Percentiles rank a stretch among this genome's conserved stretches.
Conservation (phyloP, 2,329 filamentous ascomycete genomes). For the Botryotinia narcissicola region DNA sequence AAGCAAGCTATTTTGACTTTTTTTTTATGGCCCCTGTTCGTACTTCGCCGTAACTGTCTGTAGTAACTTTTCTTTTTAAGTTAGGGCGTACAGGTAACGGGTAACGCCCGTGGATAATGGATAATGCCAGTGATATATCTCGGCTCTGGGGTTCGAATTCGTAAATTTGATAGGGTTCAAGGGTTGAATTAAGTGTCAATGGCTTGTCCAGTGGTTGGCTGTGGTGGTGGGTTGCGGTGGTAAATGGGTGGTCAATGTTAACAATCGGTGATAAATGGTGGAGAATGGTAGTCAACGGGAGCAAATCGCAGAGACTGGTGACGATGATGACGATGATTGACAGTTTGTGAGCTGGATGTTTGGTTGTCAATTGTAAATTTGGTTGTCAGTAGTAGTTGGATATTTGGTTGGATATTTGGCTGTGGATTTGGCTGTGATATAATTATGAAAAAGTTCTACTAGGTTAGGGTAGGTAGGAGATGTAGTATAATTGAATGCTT, state of each 20-base stretch:
- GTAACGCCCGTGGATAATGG: conserved; percentile 1
- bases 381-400: background rate
- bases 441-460: background rate
- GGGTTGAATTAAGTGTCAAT: background rate
- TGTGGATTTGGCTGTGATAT: background rate
- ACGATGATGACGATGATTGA: background rate
- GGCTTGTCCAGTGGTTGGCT: background rate
- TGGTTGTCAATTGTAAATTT: background rate
- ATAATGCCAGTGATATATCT: background rate
- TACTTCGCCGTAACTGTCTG: background rate
- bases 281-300: background rate
- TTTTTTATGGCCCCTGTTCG: conserved; percentile 13
- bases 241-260: background rate
- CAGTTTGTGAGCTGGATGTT: background rate
- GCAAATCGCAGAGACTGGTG: background rate
- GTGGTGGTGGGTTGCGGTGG: background rate
- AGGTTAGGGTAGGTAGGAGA: background rate
- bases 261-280: background rate
- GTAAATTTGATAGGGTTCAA: background rate
- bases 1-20: conserved; percentile 16
- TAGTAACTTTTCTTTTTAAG: background rate
- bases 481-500: background rate
- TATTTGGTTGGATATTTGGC: background rate
- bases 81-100: conserved; percentile 2
- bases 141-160: conserved; percentile 6